These are phyloP conservation scores for Trametes sanguinea DNA, from an alignment of 768 basidiomycete species.

Conservation along the genomic window DNA sequence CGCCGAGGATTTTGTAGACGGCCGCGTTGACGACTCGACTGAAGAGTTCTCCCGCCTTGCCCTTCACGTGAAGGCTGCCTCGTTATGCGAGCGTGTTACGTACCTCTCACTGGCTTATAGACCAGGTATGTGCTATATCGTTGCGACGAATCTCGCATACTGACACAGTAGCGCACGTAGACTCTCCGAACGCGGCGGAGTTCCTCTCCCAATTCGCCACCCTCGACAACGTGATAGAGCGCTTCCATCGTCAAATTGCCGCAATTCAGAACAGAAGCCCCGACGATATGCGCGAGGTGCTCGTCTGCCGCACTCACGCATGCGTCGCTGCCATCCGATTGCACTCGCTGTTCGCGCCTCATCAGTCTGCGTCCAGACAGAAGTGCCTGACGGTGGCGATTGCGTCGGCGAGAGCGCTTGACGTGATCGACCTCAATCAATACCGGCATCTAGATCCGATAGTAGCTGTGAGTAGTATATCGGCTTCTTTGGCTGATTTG, in stretches of 20 bases:
- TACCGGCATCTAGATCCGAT: constrained; percentile 28
- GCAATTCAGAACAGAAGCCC: constrained; percentile 8
- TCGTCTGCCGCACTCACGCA: constrained; percentile 27
- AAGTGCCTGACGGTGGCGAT: constrained; percentile 26
- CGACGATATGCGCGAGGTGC: constrained; percentile 22
- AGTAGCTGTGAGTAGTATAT: constrained; percentile 29
- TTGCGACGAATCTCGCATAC: background rate
- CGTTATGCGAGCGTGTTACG: constrained; percentile 26
- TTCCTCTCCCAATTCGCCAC: constrained; percentile 21
- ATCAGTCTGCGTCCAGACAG: constrained; percentile 23
- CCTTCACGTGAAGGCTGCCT: constrained; percentile 26
- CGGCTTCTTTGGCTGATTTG: background rate
- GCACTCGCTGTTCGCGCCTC: constrained; percentile 22
- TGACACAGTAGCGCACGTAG: background rate
- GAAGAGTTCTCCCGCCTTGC: constrained; percentile 24
- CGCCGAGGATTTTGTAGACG: constrained; percentile 16
- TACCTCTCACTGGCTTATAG: constrained; percentile 21
- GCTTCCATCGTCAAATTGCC: constrained; percentile 16
- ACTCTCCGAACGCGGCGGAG: constrained; percentile 11
- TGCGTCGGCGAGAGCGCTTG: constrained; percentile 21
- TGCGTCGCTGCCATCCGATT: constrained; percentile 31
- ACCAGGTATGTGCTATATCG: constrained; percentile 20
- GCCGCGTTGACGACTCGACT: constrained; percentile 12
- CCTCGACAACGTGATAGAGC: constrained; percentile 25
- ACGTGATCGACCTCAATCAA: constrained; percentile 18